Base-by-base conservation (phyloP, 192 early-diverging fungal genomes). In the Backusella tarrabulga region DNA sequence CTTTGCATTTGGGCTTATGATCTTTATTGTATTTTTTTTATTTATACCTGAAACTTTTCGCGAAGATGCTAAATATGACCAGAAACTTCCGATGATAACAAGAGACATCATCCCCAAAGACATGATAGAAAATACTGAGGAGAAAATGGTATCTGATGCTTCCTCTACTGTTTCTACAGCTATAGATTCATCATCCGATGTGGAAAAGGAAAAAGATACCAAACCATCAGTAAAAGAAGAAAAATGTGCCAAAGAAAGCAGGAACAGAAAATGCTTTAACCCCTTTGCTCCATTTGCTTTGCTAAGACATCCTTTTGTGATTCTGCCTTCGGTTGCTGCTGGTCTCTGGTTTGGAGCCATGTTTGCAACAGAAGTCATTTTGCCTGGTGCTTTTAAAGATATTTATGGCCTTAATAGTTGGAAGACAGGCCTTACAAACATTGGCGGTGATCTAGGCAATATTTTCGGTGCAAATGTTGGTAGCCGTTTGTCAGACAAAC, bases 11-110 rank as follows among this genome's bases (percentile, higher is more conserved):
- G 76, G 82, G 14, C 66, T 52, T 17, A 36, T 87, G 15, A 77
- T 81, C 40, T 76, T 83, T 38, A 9, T 83, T 19, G 29, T 80
- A 60, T 67, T 85, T 2, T 87, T 87, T 54, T 85, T 87, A 42
- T 70, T 87, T 21, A 34, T 87, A 63, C 86, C 86, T 4, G 86
- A 87, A 66, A 85, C 83, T 14, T 85, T 79, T 71, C 83, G 85
- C n/a, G 60, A 71, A 11, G 73, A 83, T 32, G 77, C n/a, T 26
- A 35, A 40, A 21, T 75, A 35, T 38, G 73, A 75, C 38, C 14
- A 38, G 36, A 40, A 42, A 12, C 21, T 42, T 23, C 68, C 38
- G 2, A 14, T 35, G 4, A 32, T 32, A 32, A 23, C 68, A 36
- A 41, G 1, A 40, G 21, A 15, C 38, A 8, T 8, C 11, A 66